Percentiles rank a stretch among this genome's conserved stretches.
These are phyloP conservation scores for Ceratobasidium sp. DNA, from an alignment of 1,284 basidiomycete genomes.

Conservation along the genomic window DNA sequence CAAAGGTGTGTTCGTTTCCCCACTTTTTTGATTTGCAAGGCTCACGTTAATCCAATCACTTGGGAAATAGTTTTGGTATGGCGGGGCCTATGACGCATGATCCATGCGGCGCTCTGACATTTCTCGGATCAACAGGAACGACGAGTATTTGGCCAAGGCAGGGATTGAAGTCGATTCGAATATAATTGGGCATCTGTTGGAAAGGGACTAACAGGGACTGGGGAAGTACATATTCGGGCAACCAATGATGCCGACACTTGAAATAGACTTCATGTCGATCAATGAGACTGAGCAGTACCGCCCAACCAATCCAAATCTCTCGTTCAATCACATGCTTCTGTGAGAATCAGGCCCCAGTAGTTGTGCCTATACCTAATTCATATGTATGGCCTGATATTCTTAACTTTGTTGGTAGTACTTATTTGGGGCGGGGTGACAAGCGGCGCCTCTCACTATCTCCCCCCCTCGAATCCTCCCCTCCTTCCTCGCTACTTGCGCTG, in stretches of 20 bases:
- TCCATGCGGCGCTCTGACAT: conserved; percentile 22
- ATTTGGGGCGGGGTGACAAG: not conserved
- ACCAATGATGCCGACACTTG: not conserved
- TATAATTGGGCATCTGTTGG: conserved; percentile 63
- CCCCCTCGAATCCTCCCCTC: not conserved
- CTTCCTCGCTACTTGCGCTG: not conserved
- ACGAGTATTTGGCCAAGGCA: conserved; percentile 72
- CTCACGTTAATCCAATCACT: not conserved
- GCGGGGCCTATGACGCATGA: not conserved
- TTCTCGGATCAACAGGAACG: conserved; percentile 64
- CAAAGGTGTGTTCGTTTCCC: conserved; percentile 66
- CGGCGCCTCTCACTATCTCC: not conserved
- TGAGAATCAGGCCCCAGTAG: no score
- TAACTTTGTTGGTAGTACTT: not conserved
- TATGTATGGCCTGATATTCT: no score
- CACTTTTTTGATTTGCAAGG: not conserved
- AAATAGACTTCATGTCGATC: not conserved
- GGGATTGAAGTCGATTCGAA: conserved; percentile 64
- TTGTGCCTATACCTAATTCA: no score
- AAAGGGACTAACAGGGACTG: conserved; percentile 1
- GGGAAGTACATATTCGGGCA: conserved; percentile 56
- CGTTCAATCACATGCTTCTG: no score
- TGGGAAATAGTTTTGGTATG: conserved; percentile 39
- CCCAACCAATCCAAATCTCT: conserved; percentile 55
- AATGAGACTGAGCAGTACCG: not conserved